Conservation (phyloP, 2,329 filamentous ascomycete genomes). For the Stachybotrys elegans region DNA sequence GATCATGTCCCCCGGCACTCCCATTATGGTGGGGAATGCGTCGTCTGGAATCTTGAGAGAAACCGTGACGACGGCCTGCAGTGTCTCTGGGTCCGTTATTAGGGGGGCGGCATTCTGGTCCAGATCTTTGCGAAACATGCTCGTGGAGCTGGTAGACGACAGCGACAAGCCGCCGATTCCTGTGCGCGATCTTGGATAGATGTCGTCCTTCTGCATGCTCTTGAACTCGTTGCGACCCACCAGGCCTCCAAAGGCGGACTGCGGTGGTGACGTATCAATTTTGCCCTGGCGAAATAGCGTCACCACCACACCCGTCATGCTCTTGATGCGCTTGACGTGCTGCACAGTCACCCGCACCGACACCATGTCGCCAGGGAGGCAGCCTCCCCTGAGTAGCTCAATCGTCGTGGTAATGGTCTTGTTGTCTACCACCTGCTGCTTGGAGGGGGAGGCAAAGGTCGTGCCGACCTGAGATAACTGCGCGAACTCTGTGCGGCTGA, state of each 20-base stretch:
- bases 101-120: constrained; percentile 84
- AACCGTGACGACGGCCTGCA: constrained; percentile 75
- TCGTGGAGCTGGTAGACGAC: constrained; percentile 79
- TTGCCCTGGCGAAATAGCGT: constrained; percentile 88
- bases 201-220: constrained; percentile 72
- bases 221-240: constrained; percentile 60
- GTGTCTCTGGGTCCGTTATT: constrained; percentile 75
- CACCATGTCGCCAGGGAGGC: constrained; percentile 77
- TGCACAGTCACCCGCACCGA: constrained; percentile 76
- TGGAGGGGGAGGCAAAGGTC: constrained; percentile 25
- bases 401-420: constrained; percentile 84
- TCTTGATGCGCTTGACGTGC: constrained; percentile 86
- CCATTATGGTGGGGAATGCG: constrained; percentile 84
- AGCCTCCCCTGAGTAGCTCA: constrained; percentile 77
- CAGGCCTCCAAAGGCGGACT: constrained; percentile 42
- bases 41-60: constrained; percentile 85
- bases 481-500: constrained; percentile 45
- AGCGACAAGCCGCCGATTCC: constrained; percentile 82
- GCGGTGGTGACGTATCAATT: constrained; percentile 69
- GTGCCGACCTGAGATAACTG: constrained; percentile 24
- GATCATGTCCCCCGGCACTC: constrained; percentile 89
- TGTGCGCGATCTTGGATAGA: constrained; percentile 81
- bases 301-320: constrained; percentile 85
- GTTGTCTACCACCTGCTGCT: constrained; percentile 47
- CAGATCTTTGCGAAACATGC: constrained; percentile 92